phyloP scores from a whole-genome alignment of 1,284 basidiomycete species.

The Cryptococcus floricola region DNA sequence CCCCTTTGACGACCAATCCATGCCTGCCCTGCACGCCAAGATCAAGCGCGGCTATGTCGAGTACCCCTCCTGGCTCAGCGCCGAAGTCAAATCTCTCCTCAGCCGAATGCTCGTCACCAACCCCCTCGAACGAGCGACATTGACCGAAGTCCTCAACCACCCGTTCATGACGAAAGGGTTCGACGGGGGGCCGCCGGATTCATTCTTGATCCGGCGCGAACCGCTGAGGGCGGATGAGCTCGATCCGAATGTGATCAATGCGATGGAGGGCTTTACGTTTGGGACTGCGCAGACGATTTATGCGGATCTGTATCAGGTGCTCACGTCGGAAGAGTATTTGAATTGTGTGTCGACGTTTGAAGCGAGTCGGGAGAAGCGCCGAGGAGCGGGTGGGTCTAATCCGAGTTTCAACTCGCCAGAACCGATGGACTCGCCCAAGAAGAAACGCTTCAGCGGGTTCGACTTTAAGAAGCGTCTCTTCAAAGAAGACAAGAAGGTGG shows the following conservation, averaged over 20 bases:
- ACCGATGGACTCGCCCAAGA: conserved; percentile 42
- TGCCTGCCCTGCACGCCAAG: conserved; percentile 98
- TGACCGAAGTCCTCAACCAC: conserved; percentile 83
- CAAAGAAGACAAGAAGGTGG: conserved; percentile 52
- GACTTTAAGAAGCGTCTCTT: conserved; percentile 94
- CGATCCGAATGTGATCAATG: conserved; percentile 76
- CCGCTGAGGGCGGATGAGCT: conserved; percentile 83
- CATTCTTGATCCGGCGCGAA: conserved; percentile 81
- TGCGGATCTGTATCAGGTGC: conserved; percentile 64
- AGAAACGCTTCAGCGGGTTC: conserved; percentile 77
- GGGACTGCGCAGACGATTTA: conserved; percentile 84
- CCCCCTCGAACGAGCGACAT: conserved; percentile 74
- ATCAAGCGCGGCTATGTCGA: conserved; percentile 97
- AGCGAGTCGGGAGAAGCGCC: conserved; percentile 56
- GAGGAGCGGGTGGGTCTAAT: conserved; percentile 19
- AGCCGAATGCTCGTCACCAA: conserved; percentile 95
- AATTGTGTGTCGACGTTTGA: conserved; percentile 75
- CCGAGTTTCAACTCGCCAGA: conserved; percentile 24
- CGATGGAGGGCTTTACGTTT: conserved; percentile 97
- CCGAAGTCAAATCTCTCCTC: conserved; percentile 91
- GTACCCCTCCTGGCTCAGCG: conserved; percentile 93
- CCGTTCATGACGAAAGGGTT: conserved; percentile 95
- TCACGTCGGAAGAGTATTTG: conserved; percentile 74
- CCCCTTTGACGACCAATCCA: conserved; percentile 97
- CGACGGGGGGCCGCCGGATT: conserved; percentile 68